Evolutionary conservation across 2,329 filamentous ascomycete genomes (phyloP), one percentile per base, ranked within the genome.

Genomic region (Niveomyces coronatus): DNA sequence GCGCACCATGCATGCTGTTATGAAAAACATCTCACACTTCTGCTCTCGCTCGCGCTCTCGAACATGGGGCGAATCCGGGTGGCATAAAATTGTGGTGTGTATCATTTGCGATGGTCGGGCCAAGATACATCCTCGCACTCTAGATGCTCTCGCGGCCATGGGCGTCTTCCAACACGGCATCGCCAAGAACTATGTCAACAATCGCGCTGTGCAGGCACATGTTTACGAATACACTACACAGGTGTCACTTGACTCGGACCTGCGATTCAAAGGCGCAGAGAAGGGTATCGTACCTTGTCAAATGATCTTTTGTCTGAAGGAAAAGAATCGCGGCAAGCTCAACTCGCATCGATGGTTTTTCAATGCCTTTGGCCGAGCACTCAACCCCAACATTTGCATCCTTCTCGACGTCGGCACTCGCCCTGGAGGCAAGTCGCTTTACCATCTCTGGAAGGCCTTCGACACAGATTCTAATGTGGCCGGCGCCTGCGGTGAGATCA

Each of bases 261-360:
- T 98, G 46, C 95, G 95, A 60, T 98, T 98, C 70, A 98, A 98
- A 67, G 91, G 93, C 23, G 91, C 91, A 1, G 93, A 98, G 62
- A 98, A 98, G 67, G 91, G 93, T 22, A 98, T 98, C 48, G 86
- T 96, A 10, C 93, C 91, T 1, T 94, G 87, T 55, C 91, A 98
- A 64, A 86, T 98, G 68, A 89, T 98, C 51, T 98, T 98, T 61
- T 98, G 93, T 54, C 67, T 98, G 45, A 98, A 98, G 64, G 91
- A 98, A 59, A 88, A 91, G 66, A 98, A 98, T 58, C 76, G 83
- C 55, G 93, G 94, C 64, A 98, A 98, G 66, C 74, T 98, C 50
- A 98, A 98, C 67, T 95, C 88, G 1, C 91, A 98, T 61, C 79
- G 91, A 41, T 98, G 91, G 91, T 96, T 95, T 65, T 98, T 98